Evolutionary conservation across 441 rosid genomes (phyloP), one percentile per base, ranked within the genome.

Genomic region (Gossypium gossypioides): DNA sequence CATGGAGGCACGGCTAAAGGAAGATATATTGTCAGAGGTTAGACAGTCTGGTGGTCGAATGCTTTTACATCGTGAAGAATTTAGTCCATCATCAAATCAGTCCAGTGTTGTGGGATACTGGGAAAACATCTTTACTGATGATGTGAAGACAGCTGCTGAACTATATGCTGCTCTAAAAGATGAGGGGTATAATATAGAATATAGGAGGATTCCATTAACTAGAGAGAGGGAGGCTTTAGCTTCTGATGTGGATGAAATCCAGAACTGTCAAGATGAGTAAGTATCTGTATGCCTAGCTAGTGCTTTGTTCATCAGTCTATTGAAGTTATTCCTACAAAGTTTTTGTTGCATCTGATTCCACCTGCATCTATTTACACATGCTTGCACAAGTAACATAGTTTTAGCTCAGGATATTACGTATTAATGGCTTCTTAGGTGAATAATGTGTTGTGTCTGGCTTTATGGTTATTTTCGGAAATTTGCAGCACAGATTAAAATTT

Each of bases 51-150:
- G 94, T 60, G 97, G 99, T 32, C 80, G 96, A 80, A 88, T 96
- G 86, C 93, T 96, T 83, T 81, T 96, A 80, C 99, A 96, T 74
- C 94, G 97, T 59, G 99, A 96, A 88, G 98, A 96, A 79, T 88
- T 84, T 75, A 84, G 83, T 44, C 85, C 96, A 12, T 84, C 83
- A 59, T 80, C 89, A 79, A 85, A 96, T 79, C 85, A 86, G 76
- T 89, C 97, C 50, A 87, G 86, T 81, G 93, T 96, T 72, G 80
- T 87, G 73, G 99, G 99, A 74, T 96, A 90, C 78, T 91, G 97
- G 99, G 97, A 90, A 81, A 96, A 89, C 83, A 90, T 96, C 52
- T 86, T 84, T 73, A 81, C 87, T 50, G 96, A 91, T 59, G 88
- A 88, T 76, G 95, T 96, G 81, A 93, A 88, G 84, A 89, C 98